Percentiles rank a stretch among this genome's conserved stretches.
These are phyloP conservation scores for Claviceps cyperi DNA, from an alignment of 2,329 filamentous ascomycete species.

Conservation along the genomic window DNA sequence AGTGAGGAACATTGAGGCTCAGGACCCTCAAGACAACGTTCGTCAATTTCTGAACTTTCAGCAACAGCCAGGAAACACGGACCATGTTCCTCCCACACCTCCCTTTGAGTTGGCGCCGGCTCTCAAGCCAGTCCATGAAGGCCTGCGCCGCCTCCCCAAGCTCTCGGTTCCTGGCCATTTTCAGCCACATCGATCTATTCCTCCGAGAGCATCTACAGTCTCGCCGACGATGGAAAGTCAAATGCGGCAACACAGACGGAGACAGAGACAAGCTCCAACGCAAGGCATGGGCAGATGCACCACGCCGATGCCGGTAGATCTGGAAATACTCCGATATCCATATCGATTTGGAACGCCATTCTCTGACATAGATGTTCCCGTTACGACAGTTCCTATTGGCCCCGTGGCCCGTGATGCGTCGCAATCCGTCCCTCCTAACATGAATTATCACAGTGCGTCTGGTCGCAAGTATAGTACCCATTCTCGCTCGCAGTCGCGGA, in stretches of 20 bases:
- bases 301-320: slow-evolving; percentile 38
- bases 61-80: slow-evolving; percentile 32
- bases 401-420: slow-evolving; percentile 66
- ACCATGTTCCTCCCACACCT: slow-evolving; percentile 53
- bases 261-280: slow-evolving; percentile 13
- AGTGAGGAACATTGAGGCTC: slow-evolving; percentile 52
- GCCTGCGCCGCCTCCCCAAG: slow-evolving; percentile 45
- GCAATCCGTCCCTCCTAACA: slow-evolving; percentile 86
- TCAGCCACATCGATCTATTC: slow-evolving; percentile 15
- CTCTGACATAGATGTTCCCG: slow-evolving; percentile 78
- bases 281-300: slow-evolving; percentile 26
- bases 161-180: slow-evolving; percentile 40
- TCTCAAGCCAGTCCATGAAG: slow-evolving; percentile 33
- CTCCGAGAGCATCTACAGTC: slow-evolving; percentile 14
- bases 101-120: slow-evolving; percentile 50
- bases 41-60: slow-evolving; percentile 85
- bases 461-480: slow-evolving; percentile 17
- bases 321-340: slow-evolving; percentile 40
- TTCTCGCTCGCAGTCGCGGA: slow-evolving; percentile 36
- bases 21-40: slow-evolving; percentile 85
- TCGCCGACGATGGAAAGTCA: slow-evolving; percentile 13
- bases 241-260: slow-evolving; percentile 11
- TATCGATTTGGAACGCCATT: slow-evolving; percentile 77
- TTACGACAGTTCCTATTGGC: slow-evolving; percentile 57
- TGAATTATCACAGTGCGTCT: slow-evolving; percentile 53